Base-by-base conservation (phyloP, 2,329 filamentous ascomycete species). In the Trichoderma sp. region DNA sequence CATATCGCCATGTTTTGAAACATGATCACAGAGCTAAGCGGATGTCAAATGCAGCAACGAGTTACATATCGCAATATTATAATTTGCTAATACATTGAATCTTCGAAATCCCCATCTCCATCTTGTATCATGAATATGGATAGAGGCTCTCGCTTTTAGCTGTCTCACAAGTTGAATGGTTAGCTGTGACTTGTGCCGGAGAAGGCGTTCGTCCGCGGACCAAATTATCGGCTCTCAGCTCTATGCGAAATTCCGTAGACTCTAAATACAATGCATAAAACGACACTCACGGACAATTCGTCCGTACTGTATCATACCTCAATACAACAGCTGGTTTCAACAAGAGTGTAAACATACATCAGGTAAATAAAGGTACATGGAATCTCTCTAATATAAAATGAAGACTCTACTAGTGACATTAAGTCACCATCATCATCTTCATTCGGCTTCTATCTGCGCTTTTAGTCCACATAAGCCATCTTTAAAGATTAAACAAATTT, bases 151-250 rank as follows among this genome's bases (percentile, higher is more conserved):
- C 19, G 19, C 24, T 19, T 14, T 3, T 31, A 19, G 10, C 10
- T 0, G 3, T 43, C 37, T n/a, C 0, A 40, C 10, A 31, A 33
- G 0, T n/a, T 19, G 7, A 33, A 40, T 2, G 16, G 8, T 13
- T 29, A 1, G n/a, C 16, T 24, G n/a, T 21, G 4, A 27, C 33
- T 5, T 1, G 0, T 24, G 21, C 59, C n/a, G 43, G 4, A n/a
- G 35, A 14, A 52, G 27, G 19, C 47, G 19, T 58, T 66, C 63
- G 63, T 66, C 63, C 63, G 63, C 52, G 63, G 63, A 66, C 63
- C 31, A 57, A 58, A 47, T 35, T 13, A 6, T 35, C 27, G 11
- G 13, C 21, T 43, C 27, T 11, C 52, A 29, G 11, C 13, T 27
- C 53, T 43, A 24, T 13, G 13, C 16, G 16, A 5, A 7, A 5